Evolutionary conservation across 2,329 filamentous ascomycete species (phyloP).

Genomic region (Clathrospora elynae): DNA sequence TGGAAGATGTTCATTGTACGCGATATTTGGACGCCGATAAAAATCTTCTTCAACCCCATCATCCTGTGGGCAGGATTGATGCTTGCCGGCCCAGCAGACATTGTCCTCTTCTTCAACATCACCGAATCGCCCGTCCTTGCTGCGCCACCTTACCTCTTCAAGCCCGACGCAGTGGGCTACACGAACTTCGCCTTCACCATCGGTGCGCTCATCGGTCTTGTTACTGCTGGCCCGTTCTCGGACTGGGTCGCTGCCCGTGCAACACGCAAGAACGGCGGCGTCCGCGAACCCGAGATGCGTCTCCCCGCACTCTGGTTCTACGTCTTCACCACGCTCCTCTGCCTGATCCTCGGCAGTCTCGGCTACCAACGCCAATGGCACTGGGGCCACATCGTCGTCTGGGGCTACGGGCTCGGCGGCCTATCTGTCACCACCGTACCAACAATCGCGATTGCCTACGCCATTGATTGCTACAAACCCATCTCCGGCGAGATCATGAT

Average conservation of each 20-base stretch:
- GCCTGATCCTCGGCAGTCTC: constrained; percentile 55
- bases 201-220: constrained; percentile 60
- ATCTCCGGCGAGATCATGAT: constrained; percentile 56
- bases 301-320: constrained; percentile 54
- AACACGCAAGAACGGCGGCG: constrained; percentile 59
- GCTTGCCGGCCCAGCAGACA: constrained; percentile 46
- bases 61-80: constrained; percentile 47
- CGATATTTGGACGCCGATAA: constrained; percentile 49
- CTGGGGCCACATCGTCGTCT: constrained; percentile 56
- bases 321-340: constrained; percentile 57
- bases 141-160: constrained; percentile 55
- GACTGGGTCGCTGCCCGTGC: constrained; percentile 63
- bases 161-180: constrained; percentile 53
- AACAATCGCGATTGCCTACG: constrained; percentile 53
- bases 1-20: constrained; percentile 52
- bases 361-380: constrained; percentile 57
- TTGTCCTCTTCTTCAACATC: constrained; percentile 58
- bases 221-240: constrained; percentile 60
- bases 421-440: constrained; percentile 51
- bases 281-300: constrained; percentile 65
- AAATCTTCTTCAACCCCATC: constrained; percentile 54
- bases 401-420: constrained; percentile 55
- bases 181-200: constrained; percentile 55
- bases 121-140: constrained; percentile 56
- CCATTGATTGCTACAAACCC: constrained; percentile 55